Base-by-base conservation (phyloP, 257 asterid species). In the Plantago major region DNA sequence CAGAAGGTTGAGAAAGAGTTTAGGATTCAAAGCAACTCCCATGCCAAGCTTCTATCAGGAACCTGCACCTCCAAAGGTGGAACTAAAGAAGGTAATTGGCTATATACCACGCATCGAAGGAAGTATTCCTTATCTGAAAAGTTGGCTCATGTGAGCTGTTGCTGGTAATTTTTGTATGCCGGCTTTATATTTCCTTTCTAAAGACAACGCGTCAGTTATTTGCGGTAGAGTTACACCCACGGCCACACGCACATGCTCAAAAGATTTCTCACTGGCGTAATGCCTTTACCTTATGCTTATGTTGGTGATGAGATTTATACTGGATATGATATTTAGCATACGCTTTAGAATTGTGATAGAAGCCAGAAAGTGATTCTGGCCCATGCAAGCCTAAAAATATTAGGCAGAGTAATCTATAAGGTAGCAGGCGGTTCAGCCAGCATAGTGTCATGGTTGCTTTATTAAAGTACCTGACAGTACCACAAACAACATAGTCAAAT, bases 31-130 rank as follows among this genome's bases (percentile, higher is more conserved):
- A 76, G 99, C 99, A 19, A 86, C 90, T 62, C 99, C 99, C 1
- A 86, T 92, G 99, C 99, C 99, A 17, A 92, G 81, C 78, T 92
- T 92, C 79, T 92, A 92, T 76, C 99, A 86, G 76, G 99, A 89
- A 73, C 99, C 99, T 75, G 69, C 90, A 17, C 99, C 99, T 65
- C 93, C 90, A 1, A 89, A 86, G 76, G 79, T 76, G 66, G 99
- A 92, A 62, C 71, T 92, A 67, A 92, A 88, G 86, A 92, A 92
- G 97, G 97, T 92, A 72, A 53, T 12, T 65, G 57, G 53, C 33
- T 71, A 57, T 60, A 60, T 53, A 63, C 30, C 42, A 43, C 26
- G 17, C 62, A 40, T 58, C 42, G 42, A 50, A 13, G 60, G 46
- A 46, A 42, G 22, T 54, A 58, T 51, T 44, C 26, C 55, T 33